phyloP scores from a whole-genome alignment of 345 rosid genomes.

The Moringa oleifera region DNA sequence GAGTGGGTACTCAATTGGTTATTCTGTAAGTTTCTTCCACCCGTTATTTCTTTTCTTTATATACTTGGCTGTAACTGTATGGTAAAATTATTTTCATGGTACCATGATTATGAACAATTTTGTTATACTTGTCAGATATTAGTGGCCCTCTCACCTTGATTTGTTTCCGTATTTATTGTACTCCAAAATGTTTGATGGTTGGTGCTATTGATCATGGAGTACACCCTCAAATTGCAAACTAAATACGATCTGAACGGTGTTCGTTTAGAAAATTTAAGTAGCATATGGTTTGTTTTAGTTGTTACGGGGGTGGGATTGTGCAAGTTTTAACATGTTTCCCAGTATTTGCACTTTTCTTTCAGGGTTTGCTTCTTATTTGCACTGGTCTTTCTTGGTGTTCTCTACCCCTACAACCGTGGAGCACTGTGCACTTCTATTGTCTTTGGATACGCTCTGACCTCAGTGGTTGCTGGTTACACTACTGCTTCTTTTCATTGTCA shows the following conservation, averaged over 20 bases:
- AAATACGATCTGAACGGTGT: neutral
- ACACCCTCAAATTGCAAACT: neutral
- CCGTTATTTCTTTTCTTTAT: too few species aligned
- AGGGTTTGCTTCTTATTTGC: conserved; percentile 54
- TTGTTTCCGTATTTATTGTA: too few species aligned
- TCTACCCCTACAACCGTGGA: conserved; percentile 76
- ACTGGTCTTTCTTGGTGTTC: conserved; percentile 52
- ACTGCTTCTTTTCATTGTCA: conserved; percentile 63
- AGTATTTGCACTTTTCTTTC: conserved; percentile 19
- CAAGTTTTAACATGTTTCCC: conserved; percentile 5
- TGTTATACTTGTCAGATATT: too few species aligned
- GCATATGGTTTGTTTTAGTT: neutral
- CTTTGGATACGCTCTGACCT: conserved; percentile 50
- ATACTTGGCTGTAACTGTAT: neutral
- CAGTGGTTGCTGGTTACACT: conserved; percentile 63
- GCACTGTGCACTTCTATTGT: conserved; percentile 51
- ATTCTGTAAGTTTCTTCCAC: conserved; percentile 51
- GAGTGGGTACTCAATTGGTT: conserved; percentile 71
- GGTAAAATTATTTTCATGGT: neutral
- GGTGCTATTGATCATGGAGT: too few species aligned
- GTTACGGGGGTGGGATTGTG: neutral
- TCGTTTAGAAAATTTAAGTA: too few species aligned
- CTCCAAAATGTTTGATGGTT: neutral
- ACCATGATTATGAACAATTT: too few species aligned
- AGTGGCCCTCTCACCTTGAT: too few species aligned